A percentile compares a stretch with the other conserved stretches of the same genome.
Conservation (phyloP, 768 basidiomycete species). For the Termitomyces titanicus region DNA sequence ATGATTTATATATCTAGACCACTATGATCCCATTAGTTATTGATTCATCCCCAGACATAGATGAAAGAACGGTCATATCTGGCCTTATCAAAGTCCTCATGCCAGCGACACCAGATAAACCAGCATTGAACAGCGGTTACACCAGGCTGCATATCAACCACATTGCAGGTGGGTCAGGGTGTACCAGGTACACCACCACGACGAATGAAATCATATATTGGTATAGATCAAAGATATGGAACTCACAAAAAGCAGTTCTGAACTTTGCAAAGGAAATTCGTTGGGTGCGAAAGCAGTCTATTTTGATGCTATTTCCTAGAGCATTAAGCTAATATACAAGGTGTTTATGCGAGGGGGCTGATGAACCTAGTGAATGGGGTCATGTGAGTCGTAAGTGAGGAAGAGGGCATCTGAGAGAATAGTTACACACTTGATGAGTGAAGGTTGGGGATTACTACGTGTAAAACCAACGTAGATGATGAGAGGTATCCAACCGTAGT, state of each 20-base stretch:
- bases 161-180: slow-evolving; percentile 25
- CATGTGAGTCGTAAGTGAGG: slow-evolving; percentile 5
- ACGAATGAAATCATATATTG: slow-evolving; percentile 55
- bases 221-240: not conserved
- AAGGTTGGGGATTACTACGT: slow-evolving; percentile 89
- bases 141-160: slow-evolving; percentile 17
- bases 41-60: not conserved
- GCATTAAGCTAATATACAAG: slow-evolving; percentile 26
- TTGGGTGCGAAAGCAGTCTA: slow-evolving; percentile 10
- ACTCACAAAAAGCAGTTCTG: slow-evolving; percentile 14
- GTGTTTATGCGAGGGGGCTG: slow-evolving; percentile 77
- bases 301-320: slow-evolving; percentile 13
- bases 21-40: slow-evolving; percentile 9
- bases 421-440: slow-evolving; percentile 85
- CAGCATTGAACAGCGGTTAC: slow-evolving; percentile 48
- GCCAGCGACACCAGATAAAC: slow-evolving; percentile 42
- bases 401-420: not conserved
- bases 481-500: slow-evolving; percentile 95
- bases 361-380: slow-evolving; percentile 59
- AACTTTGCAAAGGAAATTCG: not conserved
- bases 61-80: slow-evolving; percentile 63
- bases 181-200: slow-evolving; percentile 56
- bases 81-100: slow-evolving; percentile 76
- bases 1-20: not conserved
- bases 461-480: slow-evolving; percentile 96